A percentile compares a stretch with the other conserved stretches of the same genome.
These are phyloP conservation scores for Rhodotorula sp. DNA, from an alignment of 1,284 basidiomycete species.

Conservation along the genomic window DNA sequence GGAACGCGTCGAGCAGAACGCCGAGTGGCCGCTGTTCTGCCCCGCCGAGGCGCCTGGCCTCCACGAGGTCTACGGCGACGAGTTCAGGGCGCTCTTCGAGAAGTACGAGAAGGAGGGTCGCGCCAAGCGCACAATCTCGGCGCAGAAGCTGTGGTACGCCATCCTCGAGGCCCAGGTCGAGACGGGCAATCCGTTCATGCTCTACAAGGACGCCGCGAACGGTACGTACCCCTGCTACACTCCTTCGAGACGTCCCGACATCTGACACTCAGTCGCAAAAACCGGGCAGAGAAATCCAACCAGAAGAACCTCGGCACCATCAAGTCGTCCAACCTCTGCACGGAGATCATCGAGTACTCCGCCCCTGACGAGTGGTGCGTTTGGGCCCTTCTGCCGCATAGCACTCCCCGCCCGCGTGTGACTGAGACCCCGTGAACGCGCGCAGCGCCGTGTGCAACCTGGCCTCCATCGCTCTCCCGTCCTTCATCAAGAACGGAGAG, in stretches of 20 bases:
- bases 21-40: slow-evolving; percentile 96
- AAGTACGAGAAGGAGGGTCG: slow-evolving; percentile 90
- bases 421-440: background rate
- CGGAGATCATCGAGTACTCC: slow-evolving; percentile 98
- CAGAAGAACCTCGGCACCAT: slow-evolving; percentile 98
- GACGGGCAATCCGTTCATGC: slow-evolving; percentile 97
- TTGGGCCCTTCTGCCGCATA: background rate
- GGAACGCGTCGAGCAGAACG: slow-evolving; percentile 85
- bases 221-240: slow-evolving; percentile 41
- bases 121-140: slow-evolving; percentile 80
- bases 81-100: slow-evolving; percentile 87
- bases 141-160: slow-evolving; percentile 99
- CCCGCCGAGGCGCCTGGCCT: slow-evolving; percentile 93
- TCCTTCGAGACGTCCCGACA: background rate
- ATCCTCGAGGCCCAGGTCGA: slow-evolving; percentile 97
- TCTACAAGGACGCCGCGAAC: slow-evolving; percentile 73
- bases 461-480: slow-evolving; percentile 91
- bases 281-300: slow-evolving; percentile 78
- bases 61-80: slow-evolving; percentile 84
- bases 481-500: slow-evolving; percentile 50
- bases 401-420: background rate
- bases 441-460: slow-evolving; percentile 89
- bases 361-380: slow-evolving; percentile 97
- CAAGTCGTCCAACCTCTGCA: slow-evolving; percentile 99
- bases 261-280: slow-evolving; percentile 45